Conservation (phyloP, 2,329 filamentous ascomycete species). For the Alternaria angustiovoidea region DNA sequence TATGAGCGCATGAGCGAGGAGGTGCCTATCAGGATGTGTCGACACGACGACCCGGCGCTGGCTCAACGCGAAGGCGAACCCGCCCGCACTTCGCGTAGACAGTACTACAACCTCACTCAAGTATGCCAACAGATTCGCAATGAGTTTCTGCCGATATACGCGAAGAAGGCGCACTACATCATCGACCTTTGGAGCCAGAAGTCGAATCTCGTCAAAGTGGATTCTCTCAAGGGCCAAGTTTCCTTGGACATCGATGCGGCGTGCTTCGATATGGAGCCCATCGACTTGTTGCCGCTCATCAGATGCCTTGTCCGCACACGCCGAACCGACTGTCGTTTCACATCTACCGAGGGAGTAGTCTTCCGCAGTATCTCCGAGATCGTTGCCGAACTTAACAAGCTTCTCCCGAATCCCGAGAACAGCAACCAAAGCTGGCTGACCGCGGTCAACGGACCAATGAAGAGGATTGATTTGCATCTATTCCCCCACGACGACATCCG, state of each 20-base stretch:
- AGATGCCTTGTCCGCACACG: constrained; percentile 14
- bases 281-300: constrained; percentile 20
- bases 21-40: constrained; percentile 20
- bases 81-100: constrained; percentile 1
- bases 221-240: constrained; percentile 21
- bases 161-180: constrained; percentile 15
- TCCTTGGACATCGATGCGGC: constrained; percentile 33
- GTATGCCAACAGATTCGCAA: constrained; percentile 36
- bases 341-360: constrained; percentile 20
- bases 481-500: constrained; percentile 24
- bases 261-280: constrained; percentile 27
- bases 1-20: constrained; percentile 21
- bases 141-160: constrained; percentile 36
- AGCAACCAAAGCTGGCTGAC: constrained; percentile 17
- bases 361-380: constrained; percentile 23
- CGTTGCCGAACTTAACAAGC: constrained; percentile 21
- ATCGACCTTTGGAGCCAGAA: constrained; percentile 20
- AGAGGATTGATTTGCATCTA: constrained; percentile 20
- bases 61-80: constrained; percentile 7
- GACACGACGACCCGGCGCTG: constrained; percentile 19
- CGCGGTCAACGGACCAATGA: constrained; percentile 21
- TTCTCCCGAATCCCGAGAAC: constrained; percentile 12
- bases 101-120: constrained; percentile 29
- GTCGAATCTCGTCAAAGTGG: constrained; percentile 7
- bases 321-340: constrained; percentile 14